These are phyloP conservation scores for Blastobotrys buckinghamii DNA, from an alignment of 1,139 yeast genomes.

Conservation along the genomic window DNA sequence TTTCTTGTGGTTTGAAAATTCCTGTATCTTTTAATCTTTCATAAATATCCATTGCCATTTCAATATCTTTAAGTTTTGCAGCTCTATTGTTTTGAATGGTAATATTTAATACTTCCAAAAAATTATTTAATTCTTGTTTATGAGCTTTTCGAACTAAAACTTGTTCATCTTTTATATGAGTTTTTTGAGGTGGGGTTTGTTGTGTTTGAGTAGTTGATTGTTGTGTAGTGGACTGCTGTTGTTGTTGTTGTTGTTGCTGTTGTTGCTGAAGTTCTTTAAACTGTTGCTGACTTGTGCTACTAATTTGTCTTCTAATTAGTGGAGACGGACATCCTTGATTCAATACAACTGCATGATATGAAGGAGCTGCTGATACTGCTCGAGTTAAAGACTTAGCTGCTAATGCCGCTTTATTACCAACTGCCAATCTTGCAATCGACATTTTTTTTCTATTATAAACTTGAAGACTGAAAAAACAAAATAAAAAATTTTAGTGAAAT, in stretches of 20 bases:
- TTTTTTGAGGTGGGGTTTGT: background rate
- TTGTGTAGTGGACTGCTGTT: too few relatives aligned
- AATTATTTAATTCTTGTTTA: conserved; percentile 7
- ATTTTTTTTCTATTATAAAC: background rate
- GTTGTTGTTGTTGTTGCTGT: background rate
- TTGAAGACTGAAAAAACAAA: too few relatives aligned
- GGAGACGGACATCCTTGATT: conserved; percentile 3
- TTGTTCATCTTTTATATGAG: background rate
- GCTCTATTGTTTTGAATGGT: conserved; percentile 19
- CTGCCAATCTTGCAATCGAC: conserved; percentile 11
- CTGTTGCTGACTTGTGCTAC: background rate
- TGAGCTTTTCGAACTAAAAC: conserved; percentile 8
- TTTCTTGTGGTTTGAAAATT: conserved; percentile 21
- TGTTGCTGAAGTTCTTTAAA: background rate
- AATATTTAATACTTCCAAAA: conserved; percentile 15
- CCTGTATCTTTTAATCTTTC: conserved; percentile 20
- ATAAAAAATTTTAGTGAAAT: too few relatives aligned
- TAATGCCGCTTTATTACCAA: conserved; percentile 11
- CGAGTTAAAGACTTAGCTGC: conserved; percentile 9
- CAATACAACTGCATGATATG: conserved; percentile 5
- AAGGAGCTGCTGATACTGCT: conserved; percentile 7
- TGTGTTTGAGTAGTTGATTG: too few relatives aligned
- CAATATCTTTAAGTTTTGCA: conserved; percentile 22
- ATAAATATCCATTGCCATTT: conserved; percentile 26
- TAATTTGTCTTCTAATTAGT: background rate